A percentile compares a stretch with the other conserved stretches of the same genome.
Conservation (phyloP, 2,329 filamentous ascomycete genomes). For the Botrytis fragariae region DNA sequence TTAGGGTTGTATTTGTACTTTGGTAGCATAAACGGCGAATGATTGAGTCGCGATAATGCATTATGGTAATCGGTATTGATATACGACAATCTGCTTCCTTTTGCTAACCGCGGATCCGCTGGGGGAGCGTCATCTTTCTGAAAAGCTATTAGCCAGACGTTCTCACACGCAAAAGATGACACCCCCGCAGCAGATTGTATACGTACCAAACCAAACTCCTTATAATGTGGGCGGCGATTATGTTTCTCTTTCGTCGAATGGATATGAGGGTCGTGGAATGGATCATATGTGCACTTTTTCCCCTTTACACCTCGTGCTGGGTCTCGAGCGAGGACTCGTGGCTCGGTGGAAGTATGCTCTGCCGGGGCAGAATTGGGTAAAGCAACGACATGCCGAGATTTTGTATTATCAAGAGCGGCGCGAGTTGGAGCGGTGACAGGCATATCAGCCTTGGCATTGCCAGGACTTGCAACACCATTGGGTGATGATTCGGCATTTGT, state of each 20-base stretch:
- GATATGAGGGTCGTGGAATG: conserved; percentile 42
- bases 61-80: conserved; percentile 68
- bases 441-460: conserved; percentile 37
- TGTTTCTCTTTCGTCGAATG: conserved; percentile 50
- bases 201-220: conserved; percentile 67
- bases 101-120: conserved; percentile 76
- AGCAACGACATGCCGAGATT: conserved; percentile 36
- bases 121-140: conserved; percentile 78
- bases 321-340: conserved; percentile 54
- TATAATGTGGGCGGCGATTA: conserved; percentile 58
- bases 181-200: conserved; percentile 47
- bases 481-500: conserved; percentile 66
- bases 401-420: conserved; percentile 25
- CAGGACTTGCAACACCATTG: conserved; percentile 55
- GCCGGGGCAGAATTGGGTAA: conserved; percentile 28
- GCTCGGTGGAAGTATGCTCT: conserved; percentile 26
- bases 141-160: conserved; percentile 59
- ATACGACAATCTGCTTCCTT: conserved; percentile 63
- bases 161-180: conserved; percentile 55
- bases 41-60: conserved; percentile 68
- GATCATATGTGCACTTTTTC: conserved; percentile 60
- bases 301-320: conserved; percentile 53
- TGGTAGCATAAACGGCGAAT: conserved; percentile 74
- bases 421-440: conserved; percentile 41
- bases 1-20: conserved; percentile 78